Base-by-base conservation (phyloP, 2,329 filamentous ascomycete genomes). In the Sarocladium oryzae region DNA sequence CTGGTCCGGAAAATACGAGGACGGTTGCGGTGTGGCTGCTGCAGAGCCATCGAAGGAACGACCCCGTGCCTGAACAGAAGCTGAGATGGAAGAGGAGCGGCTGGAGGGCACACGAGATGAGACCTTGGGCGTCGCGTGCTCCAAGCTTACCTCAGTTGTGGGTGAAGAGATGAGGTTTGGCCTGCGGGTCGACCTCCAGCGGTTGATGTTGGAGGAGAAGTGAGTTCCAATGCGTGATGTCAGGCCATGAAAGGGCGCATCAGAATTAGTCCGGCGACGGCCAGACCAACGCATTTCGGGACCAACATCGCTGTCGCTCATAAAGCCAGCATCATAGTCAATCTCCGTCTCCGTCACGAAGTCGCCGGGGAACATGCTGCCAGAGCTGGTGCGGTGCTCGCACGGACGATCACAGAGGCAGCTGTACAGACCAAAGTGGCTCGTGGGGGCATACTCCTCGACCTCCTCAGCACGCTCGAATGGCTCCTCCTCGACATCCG, bases 401-500 rank as follows among this genome's bases (percentile, higher is more conserved):
- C 81, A 86, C 4, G 79, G 74, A 52, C 78, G 72, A 60, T 86
- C 82, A 58, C 88, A 89, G 61, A 89, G 78, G 67, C 87, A 92
- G 61, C 83, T 76, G 60, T 83, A 82, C 37, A 83, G 70, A 41
- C 73, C 71, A 54, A 73, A 70, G 21, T 67, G 63, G 23, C 68
- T 53, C 59, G 63, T 61, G 7, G 54, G 45, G 52, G 52, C 37
- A 41, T 52, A 51, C 13, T 40, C n/a, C 20, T 52, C 53, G 21
- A 36, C 61, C 49, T 77, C 76, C 24, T 84, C 79, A 20, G 86
- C 86, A 51, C 78, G 79, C 64, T 91, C 86, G 37, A 83, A 69
- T 2, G 86, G 84, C 61, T 95, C 90, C 66, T 96, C 91, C 61
- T 90, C 81, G 18, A 96, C 86, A 60, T 93, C 88, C 15, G 89